These are phyloP conservation scores for Panaeolus cyanescens DNA, from an alignment of 768 basidiomycete genomes.

Conservation along the genomic window DNA sequence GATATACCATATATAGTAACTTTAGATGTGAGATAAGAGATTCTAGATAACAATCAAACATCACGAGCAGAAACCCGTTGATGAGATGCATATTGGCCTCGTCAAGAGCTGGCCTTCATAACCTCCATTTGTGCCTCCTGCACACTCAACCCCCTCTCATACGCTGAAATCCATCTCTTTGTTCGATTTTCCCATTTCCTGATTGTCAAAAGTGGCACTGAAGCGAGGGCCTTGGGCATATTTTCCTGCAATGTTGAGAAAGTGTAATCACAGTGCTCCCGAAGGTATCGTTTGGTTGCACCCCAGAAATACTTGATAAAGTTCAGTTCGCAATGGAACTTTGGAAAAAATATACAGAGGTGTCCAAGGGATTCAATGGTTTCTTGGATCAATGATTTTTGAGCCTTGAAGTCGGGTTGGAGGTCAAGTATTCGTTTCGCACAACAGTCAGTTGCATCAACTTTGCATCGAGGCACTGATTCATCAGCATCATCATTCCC, in stretches of 20 bases:
- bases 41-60: background rate
- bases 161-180: constrained; percentile 34
- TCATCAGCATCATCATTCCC: background rate
- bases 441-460: constrained; percentile 13
- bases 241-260: constrained; percentile 22
- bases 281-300: constrained; percentile 13
- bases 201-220: constrained; percentile 24
- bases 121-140: constrained; percentile 31
- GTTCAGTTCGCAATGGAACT: constrained; percentile 27
- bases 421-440: constrained; percentile 14
- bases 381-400: constrained; percentile 4
- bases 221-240: constrained; percentile 20
- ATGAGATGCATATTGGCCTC: constrained; percentile 25
- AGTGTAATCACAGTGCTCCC: constrained; percentile 23
- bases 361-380: constrained; percentile 12
- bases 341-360: constrained; percentile 21
- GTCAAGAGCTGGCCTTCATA: constrained; percentile 28
- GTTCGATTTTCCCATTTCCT: constrained; percentile 35
- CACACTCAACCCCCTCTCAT: constrained; percentile 22
- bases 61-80: constrained; percentile 16
- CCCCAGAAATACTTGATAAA: background rate
- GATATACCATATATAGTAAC: background rate
- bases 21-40: no score
- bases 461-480: background rate
- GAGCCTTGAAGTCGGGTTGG: constrained; percentile 20